Evolutionary conservation across 139 green algal species (phyloP).

Genomic region (Volvox reticuliferus): DNA sequence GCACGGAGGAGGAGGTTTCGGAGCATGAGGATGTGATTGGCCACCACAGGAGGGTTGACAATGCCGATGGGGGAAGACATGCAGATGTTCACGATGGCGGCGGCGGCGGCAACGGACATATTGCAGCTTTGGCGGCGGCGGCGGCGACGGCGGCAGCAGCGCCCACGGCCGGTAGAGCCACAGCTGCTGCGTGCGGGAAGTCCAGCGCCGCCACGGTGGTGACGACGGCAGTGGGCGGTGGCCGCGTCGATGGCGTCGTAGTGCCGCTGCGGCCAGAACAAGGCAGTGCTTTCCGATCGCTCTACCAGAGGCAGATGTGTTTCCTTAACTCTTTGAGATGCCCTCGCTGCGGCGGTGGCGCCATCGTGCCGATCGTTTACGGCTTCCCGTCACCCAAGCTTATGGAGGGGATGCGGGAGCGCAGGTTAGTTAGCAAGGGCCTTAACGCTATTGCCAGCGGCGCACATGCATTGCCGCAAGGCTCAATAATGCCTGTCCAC

Average conservation of each 20-base stretch:
- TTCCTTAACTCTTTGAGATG: conserved; percentile 46
- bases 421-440: background rate
- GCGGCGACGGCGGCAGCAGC: background rate
- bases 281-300: background rate
- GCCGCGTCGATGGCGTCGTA: background rate
- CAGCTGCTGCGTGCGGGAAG: background rate
- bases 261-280: background rate
- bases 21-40: no score
- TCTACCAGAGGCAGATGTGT: background rate
- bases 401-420: conserved; percentile 46
- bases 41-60: no score
- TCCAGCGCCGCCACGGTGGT: background rate
- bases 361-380: conserved; percentile 64
- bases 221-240: background rate
- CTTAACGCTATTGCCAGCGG: no score
- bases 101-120: no score
- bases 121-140: background rate
- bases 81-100: no score
- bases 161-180: background rate
- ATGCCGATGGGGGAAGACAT: no score
- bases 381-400: conserved; percentile 56
- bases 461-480: no score
- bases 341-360: conserved; percentile 55
- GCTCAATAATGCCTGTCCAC: no score
- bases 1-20: no score